Evolutionary conservation across 2,329 filamentous ascomycete species (phyloP), one percentile per base, ranked within the genome.

Genomic region (Fusarium anthophilum): DNA sequence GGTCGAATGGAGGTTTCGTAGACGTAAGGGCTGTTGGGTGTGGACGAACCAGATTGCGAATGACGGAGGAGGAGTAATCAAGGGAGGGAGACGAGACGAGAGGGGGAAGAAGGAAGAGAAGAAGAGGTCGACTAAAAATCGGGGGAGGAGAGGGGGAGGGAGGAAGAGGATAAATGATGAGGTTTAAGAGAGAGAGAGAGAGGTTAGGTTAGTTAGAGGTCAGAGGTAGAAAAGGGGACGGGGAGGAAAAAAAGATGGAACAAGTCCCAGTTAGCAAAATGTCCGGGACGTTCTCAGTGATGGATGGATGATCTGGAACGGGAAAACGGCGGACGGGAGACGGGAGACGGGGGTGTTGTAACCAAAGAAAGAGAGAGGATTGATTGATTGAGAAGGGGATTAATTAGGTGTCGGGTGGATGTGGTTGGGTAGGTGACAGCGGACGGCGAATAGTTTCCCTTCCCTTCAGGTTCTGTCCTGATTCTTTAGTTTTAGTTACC

Each of bases 221-320:
- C 56, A 45, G 54, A 66, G 32, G 63, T 41, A 47, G 63, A 63
- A 54, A 63, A 72, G 59, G 53, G 67, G 62, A 69, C 24, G 51
- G 35, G 66, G 51, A 28, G 61, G 63, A 63, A 65, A 20, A 73
- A 73, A 73, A 72, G 64, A 73, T 59, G 68, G 72, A 69, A 75
- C 66, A 59, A 50, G 58, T 53, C 35, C 51, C 51, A 54, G 51
- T 67, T 70, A 71, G 70, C 62, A 76, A 76, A 74, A 76, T 69
- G 66, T 73, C 75, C 72, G 69, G 50, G 50, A 53, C 18, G 50
- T 37, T 53, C 50, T 53, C 50, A 53, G 50, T 53, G 71, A 77
- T 70, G 73, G 70, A 77, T 74, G 73, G 70, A 77, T 74, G 73
- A 77, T 77, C 66, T 76, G 73, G 76, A 77, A 77, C 72, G 62